Evolutionary conservation across 192 early-diverging fungal species (phyloP).

Genomic region (Radiomyces spectabilis): DNA sequence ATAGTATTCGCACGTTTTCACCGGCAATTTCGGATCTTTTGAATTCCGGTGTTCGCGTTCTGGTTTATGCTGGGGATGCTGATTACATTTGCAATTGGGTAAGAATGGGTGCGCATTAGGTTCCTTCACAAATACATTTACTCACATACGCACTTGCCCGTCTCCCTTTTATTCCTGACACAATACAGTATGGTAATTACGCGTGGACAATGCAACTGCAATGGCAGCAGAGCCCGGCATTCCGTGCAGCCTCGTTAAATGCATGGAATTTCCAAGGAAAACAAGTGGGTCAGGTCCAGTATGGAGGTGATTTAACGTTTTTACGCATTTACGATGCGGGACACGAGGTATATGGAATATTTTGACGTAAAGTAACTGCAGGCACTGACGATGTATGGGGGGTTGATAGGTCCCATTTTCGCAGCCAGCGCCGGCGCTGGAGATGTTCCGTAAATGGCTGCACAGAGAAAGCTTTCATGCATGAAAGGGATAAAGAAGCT

Average conservation of each 20-base stretch:
- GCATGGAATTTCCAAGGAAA: neutral
- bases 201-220: neutral
- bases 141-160: neutral
- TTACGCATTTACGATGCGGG: constrained; percentile 33
- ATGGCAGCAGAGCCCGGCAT: neutral
- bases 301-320: constrained; percentile 26
- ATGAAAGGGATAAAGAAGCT: no score
- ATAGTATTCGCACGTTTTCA: no score
- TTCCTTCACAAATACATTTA: neutral
- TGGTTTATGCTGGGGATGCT: constrained; percentile 72
- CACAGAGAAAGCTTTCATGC: no score
- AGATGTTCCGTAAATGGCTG: no score
- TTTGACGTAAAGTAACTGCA: no score
- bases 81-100: constrained; percentile 78
- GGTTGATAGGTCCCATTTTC: no score
- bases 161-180: neutral
- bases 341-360: no score
- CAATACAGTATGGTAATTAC: constrained; percentile 4
- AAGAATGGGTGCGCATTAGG: neutral
- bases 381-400: no score
- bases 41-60: constrained; percentile 42
- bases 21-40: constrained; percentile 43
- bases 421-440: no score
- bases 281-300: constrained; percentile 26
- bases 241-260: neutral